A percentile compares a stretch with the other conserved stretches of the same genome.
Evolutionary conservation across 306 rosid genomes (phyloP).

Genomic region (Malus sieversii): DNA sequence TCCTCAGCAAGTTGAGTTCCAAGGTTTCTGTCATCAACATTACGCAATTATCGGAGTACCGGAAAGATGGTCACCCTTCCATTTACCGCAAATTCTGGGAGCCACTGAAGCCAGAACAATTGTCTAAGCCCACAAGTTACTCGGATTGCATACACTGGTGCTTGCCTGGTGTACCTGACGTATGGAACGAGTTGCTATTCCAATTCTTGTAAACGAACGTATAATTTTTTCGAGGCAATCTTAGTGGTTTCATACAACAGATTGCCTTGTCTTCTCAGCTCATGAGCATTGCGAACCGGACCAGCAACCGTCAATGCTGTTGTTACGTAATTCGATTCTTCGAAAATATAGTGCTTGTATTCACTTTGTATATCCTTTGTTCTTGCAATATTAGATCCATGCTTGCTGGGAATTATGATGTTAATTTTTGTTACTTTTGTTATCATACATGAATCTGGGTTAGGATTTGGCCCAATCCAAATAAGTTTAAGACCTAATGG

Average conservation of each 20-base stretch:
- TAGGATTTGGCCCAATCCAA: not conserved
- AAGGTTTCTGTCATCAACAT: slow-evolving; percentile 75
- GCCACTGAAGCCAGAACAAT: slow-evolving; percentile 51
- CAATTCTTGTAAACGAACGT: slow-evolving; percentile 41
- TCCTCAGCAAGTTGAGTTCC: slow-evolving; percentile 50
- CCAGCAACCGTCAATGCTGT: not conserved
- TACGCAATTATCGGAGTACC: slow-evolving; percentile 85
- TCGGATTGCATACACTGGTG: slow-evolving; percentile 99
- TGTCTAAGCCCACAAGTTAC: slow-evolving; percentile 72
- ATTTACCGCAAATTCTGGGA: slow-evolving; percentile 94
- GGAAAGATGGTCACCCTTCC: slow-evolving; percentile 94
- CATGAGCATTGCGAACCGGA: not conserved
- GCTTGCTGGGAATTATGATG: not conserved
- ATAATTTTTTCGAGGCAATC: not conserved
- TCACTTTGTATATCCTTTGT: not conserved
- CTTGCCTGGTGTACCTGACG: slow-evolving; percentile 91
- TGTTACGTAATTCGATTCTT: not conserved
- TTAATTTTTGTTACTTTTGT: not conserved
- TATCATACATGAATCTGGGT: not conserved
- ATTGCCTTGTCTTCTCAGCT: not conserved
- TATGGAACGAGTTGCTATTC: slow-evolving; percentile 87
- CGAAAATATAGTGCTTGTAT: not conserved
- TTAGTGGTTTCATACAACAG: not conserved
- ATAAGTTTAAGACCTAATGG: not conserved
- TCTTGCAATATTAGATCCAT: not conserved